Evolutionary conservation across 192 early-diverging fungal species (phyloP).

Genomic region (Entomortierella beljakovae): DNA sequence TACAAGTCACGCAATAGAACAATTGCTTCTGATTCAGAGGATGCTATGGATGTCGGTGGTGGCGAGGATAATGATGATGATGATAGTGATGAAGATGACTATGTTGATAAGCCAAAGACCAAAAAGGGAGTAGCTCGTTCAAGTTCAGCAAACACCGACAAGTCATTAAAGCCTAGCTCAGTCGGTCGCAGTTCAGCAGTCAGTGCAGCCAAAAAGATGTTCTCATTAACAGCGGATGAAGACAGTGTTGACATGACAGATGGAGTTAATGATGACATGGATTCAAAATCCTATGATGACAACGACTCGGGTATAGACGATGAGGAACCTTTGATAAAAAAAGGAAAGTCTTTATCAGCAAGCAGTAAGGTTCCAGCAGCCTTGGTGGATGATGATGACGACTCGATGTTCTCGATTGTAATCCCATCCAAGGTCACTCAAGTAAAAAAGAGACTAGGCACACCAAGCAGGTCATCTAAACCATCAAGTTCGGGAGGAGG

Average conservation of each 20-base stretch:
- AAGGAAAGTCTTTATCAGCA: background rate
- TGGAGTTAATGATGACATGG: background rate
- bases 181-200: slow-evolving; percentile 12
- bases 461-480: slow-evolving; percentile 4
- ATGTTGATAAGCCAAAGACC: slow-evolving; percentile 13
- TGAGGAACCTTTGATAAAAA: background rate
- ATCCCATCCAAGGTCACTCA: slow-evolving; percentile 40
- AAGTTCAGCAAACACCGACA: background rate
- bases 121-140: slow-evolving; percentile 9
- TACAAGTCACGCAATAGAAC: slow-evolving; percentile 21
- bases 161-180: background rate
- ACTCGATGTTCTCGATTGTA: slow-evolving; percentile 45
- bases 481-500: slow-evolving; percentile 9
- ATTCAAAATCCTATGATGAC: slow-evolving; percentile 9
- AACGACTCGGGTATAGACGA: background rate
- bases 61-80: background rate
- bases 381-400: slow-evolving; percentile 39
- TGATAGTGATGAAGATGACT: slow-evolving; percentile 30
- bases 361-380: slow-evolving; percentile 18
- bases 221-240: slow-evolving; percentile 34
- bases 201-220: slow-evolving; percentile 44
- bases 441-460: slow-evolving; percentile 24
- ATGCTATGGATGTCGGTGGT: background rate
- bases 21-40: slow-evolving; percentile 25
- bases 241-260: slow-evolving; percentile 5